Percentiles rank a stretch among this genome's conserved stretches.
phyloP scores from a whole-genome alignment of 495 filamentous ascomycete genomes.

The Jackrogersella minutella region DNA sequence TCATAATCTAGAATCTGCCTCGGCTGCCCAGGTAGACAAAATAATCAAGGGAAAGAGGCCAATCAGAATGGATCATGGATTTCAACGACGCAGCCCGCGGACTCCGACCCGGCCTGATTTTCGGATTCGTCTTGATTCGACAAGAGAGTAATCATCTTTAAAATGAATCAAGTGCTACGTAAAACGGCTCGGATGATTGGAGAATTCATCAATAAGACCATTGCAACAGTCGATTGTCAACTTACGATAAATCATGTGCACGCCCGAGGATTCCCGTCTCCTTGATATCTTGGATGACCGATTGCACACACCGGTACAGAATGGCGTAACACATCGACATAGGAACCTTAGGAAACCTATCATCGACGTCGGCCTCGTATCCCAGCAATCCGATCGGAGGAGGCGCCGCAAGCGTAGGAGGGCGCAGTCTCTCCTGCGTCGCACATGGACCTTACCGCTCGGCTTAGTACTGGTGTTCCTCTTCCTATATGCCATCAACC shows the following conservation, averaged over 20 bases:
- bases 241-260: background rate
- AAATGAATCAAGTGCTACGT: too few relatives aligned
- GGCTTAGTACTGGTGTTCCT: slow-evolving; percentile 69
- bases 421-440: slow-evolving; percentile 65
- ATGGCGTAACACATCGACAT: background rate
- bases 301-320: background rate
- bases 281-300: background rate
- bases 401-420: slow-evolving; percentile 59
- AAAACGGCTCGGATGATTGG: background rate
- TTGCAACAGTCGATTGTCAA: background rate
- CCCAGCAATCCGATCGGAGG: slow-evolving; percentile 9
- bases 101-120: background rate
- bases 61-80: background rate
- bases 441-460: slow-evolving; percentile 80
- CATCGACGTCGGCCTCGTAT: background rate
- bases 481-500: slow-evolving; percentile 75
- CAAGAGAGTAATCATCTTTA: too few relatives aligned
- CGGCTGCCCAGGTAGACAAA: too few relatives aligned
- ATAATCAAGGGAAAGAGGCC: background rate
- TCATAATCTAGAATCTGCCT: too few relatives aligned
- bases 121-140: background rate
- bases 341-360: background rate
- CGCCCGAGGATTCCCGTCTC: background rate
- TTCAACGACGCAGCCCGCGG: background rate
- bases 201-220: too few relatives aligned